Evolutionary conservation across 192 early-diverging fungal species (phyloP), one percentile per base, ranked within the genome.

Genomic region (Coemansia sp.): DNA sequence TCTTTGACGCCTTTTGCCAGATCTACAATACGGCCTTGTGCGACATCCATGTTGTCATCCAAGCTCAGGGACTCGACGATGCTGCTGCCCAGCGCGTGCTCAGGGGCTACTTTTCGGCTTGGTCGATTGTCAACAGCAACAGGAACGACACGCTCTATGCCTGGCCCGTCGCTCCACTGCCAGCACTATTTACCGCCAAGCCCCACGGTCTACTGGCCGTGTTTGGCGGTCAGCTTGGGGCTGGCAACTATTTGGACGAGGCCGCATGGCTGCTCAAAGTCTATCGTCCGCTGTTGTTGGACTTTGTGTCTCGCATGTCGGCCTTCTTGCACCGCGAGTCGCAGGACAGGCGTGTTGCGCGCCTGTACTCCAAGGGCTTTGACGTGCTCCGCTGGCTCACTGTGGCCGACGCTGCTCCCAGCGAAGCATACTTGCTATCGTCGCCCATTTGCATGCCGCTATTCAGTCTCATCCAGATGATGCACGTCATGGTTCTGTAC

Each of bases 161-260:
- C 29, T 31, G 54, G n/a, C 17, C 56, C 36, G 56, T 15, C 10
- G 35, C 56, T 35, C 53, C 53, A 8, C 1, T 1, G 31, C 62
- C 74, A 29, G 68, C 62, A 1, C 57, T 81, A 8, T 49, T 87
- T 38, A 58, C 70, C 3, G 63, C 86, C 14, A 79, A 79, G 9
- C 72, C 78, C 15, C 84, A 89, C 19, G 75, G 81, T 24, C 68
- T 90, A 19, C 85, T 94, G 67, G 94, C 94, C 41, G 85, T 97
- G 57, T 98, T 98, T 86, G 96, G 96, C 56, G 96, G 96, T 51
- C 95, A 98, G 73, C 94, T 91, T 43, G 95, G 91, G 51, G 94
- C 91, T 58, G 87, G 89, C 19, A 88, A 90, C 51, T 94, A 92
- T 76, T 87, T 98, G 79, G 87, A 90, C 63, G 95, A 98, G 80